These are phyloP conservation scores for Ceratocystis cacaofunesta DNA, from an alignment of 2,329 filamentous ascomycete genomes.

Conservation along the genomic window DNA sequence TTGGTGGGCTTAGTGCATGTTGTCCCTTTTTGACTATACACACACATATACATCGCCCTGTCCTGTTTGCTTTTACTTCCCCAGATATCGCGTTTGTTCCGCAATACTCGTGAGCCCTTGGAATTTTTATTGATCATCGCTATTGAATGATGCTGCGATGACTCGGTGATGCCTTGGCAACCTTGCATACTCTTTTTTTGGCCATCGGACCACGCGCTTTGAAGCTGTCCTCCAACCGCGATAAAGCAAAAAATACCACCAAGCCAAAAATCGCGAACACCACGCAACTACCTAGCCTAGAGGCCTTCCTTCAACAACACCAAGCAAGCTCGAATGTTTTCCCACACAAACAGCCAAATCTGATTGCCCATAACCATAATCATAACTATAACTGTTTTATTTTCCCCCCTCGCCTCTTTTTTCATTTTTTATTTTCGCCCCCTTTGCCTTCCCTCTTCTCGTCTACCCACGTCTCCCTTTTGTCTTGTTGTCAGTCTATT, in stretches of 20 bases:
- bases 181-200: neutral
- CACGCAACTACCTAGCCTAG: neutral
- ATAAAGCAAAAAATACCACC: neutral
- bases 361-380: neutral
- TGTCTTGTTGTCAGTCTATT: constrained; percentile 15
- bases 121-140: neutral
- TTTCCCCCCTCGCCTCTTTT: neutral
- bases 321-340: neutral
- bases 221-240: neutral
- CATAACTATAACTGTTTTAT: too few species aligned
- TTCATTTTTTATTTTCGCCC: constrained; percentile 9
- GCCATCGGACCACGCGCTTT: neutral
- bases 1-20: neutral
- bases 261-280: neutral
- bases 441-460: constrained; percentile 15
- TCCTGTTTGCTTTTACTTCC: neutral
- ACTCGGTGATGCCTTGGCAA: neutral
- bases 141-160: neutral
- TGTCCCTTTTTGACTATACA: neutral
- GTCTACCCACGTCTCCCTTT: constrained; percentile 13
- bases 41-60: neutral
- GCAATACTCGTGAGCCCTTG: neutral
- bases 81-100: neutral
- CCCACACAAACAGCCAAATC: neutral
- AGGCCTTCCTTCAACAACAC: neutral